A percentile compares a stretch with the other conserved stretches of the same genome.
These are phyloP conservation scores for Xylariaceae sp. DNA, from an alignment of 2,329 filamentous ascomycete genomes.

Conservation along the genomic window DNA sequence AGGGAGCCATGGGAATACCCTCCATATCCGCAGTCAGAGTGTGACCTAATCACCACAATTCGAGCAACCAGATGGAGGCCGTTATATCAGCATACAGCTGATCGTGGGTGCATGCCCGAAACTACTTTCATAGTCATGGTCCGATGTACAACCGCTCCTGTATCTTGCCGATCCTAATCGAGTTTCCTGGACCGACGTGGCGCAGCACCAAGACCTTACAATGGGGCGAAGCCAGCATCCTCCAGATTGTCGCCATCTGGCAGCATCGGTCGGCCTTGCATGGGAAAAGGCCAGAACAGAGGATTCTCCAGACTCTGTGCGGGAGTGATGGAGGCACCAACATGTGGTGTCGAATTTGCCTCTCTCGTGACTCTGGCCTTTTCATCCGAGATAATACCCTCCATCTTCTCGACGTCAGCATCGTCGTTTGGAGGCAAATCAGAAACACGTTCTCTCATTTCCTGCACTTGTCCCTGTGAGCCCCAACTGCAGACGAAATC, in stretches of 20 bases:
- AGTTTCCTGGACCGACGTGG: no score
- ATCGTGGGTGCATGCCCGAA: no score
- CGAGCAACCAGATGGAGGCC: no score
- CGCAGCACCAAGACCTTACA: slow-evolving; percentile 25
- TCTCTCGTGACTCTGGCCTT: neutral
- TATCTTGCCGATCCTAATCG: no score
- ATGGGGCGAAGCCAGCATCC: slow-evolving; percentile 50
- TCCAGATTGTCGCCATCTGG: slow-evolving; percentile 45
- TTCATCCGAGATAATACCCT: slow-evolving; percentile 18
- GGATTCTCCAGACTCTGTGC: slow-evolving; percentile 49
- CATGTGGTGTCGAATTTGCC: neutral
- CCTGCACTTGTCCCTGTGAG: slow-evolving; percentile 5
- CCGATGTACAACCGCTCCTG: no score
- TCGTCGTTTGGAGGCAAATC: slow-evolving; percentile 12
- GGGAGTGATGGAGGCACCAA: slow-evolving; percentile 8
- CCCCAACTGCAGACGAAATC: slow-evolving; percentile 52
- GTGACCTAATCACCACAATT: no score
- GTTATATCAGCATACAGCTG: no score
- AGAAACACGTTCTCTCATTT: slow-evolving; percentile 7
- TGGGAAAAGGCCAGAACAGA: slow-evolving; percentile 60
- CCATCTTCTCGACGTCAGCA: slow-evolving; percentile 21
- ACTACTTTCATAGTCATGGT: no score
- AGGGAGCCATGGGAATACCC: no score
- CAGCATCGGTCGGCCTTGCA: slow-evolving; percentile 57
- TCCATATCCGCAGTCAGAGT: no score